phyloP scores from a whole-genome alignment of 2,329 filamentous ascomycete species.

The Neofusicoccum ribis region DNA sequence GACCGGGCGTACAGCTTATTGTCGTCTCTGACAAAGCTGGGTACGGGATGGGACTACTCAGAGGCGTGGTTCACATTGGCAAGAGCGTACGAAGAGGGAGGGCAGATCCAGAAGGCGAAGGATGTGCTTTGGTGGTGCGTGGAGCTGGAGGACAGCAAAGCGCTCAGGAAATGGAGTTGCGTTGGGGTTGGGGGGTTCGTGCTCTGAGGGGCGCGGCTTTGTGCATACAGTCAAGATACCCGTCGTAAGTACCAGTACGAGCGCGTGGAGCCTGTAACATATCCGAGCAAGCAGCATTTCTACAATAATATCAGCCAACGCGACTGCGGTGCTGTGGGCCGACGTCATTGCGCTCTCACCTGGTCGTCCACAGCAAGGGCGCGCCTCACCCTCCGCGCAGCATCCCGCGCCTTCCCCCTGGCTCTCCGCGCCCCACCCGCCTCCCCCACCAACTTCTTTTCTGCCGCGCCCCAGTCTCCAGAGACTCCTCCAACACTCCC shows the following conservation, averaged over 20 bases:
- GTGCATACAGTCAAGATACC: constrained; percentile 14
- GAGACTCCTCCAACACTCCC: neutral
- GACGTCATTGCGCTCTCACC: neutral
- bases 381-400: neutral
- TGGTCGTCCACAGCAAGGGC: neutral
- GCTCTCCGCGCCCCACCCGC: neutral
- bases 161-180: constrained; percentile 75
- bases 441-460: neutral
- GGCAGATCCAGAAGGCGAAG: constrained; percentile 83
- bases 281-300: neutral
- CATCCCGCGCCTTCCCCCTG: neutral
- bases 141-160: constrained; percentile 83
- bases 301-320: neutral
- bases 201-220: constrained; percentile 4
- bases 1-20: constrained; percentile 86
- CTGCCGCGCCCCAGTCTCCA: neutral
- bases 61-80: constrained; percentile 93
- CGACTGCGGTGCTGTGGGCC: no score
- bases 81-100: constrained; percentile 82
- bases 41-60: constrained; percentile 83
- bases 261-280: constrained; percentile 14
- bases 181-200: constrained; percentile 44
- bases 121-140: constrained; percentile 97
- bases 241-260: constrained; percentile 18
- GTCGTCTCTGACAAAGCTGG: constrained; percentile 79